phyloP scores from a whole-genome alignment of 2,329 filamentous ascomycete genomes.

The Xylaria sp. region DNA sequence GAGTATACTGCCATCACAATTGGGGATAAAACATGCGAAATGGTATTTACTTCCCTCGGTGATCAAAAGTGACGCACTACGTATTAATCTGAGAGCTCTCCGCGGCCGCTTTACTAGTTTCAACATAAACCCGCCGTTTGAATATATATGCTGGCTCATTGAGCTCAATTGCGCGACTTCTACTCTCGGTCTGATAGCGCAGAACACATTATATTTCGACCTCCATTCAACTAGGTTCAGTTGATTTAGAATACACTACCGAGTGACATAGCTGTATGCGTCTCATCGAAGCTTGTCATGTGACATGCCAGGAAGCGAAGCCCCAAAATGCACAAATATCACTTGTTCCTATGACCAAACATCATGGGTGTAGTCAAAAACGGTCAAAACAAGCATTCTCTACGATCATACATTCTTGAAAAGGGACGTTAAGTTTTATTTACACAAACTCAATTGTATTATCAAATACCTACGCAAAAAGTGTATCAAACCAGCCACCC shows the following conservation, averaged over 20 bases:
- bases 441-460: constrained; percentile 14
- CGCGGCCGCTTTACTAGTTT: no score
- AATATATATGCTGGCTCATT: background rate
- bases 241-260: no score
- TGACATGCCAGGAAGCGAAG: background rate
- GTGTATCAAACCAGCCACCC: constrained; percentile 22
- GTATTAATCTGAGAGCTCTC: background rate
- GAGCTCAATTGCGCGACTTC: constrained; percentile 1
- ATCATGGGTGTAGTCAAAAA: background rate
- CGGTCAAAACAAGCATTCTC: background rate
- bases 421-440: background rate
- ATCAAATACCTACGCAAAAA: constrained; percentile 22
- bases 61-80: background rate
- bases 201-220: background rate
- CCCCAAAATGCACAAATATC: background rate
- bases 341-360: background rate
- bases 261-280: background rate
- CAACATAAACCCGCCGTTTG: no score
- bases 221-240: no score
- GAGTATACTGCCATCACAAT: background rate
- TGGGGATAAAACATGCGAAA: background rate
- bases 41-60: background rate
- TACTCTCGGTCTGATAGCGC: background rate
- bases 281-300: no score
- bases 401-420: background rate